Conservation (phyloP, 805 yeast species). For the Candida loeiensis region DNA sequence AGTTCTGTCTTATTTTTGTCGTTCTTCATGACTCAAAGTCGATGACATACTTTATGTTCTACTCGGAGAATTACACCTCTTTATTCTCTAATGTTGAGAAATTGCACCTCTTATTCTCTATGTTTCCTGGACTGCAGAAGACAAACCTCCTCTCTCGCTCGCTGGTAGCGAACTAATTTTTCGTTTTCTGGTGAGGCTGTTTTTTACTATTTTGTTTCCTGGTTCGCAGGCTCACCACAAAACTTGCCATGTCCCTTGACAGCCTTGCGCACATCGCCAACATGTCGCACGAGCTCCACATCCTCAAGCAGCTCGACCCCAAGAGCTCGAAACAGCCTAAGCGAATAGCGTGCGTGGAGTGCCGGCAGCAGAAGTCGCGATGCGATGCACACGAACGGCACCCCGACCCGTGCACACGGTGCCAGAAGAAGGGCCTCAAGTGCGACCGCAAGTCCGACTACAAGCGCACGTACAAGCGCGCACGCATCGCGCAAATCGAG, state of each 20-base stretch:
- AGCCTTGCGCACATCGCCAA: slow-evolving; percentile 43
- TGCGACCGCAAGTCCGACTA: slow-evolving; percentile 79
- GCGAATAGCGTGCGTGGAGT: slow-evolving; percentile 88
- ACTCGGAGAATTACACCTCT: no score
- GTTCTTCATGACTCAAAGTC: no score
- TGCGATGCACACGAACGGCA: slow-evolving; percentile 80
- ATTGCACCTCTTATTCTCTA: no score
- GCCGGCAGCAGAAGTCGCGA: slow-evolving; percentile 90
- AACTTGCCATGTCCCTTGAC: slow-evolving; percentile 23
- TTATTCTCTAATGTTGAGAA: no score
- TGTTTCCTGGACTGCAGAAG: no score
- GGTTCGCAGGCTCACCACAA: no score
- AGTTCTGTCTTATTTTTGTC: no score
- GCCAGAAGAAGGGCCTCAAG: slow-evolving; percentile 61
- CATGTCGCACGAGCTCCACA: slow-evolving; percentile 39
- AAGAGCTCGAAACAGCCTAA: slow-evolving; percentile 32
- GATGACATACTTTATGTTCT: no score
- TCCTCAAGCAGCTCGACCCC: slow-evolving; percentile 16
- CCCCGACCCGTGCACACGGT: slow-evolving; percentile 81
- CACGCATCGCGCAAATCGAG: slow-evolving; percentile 79
- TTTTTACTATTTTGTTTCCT: no score
- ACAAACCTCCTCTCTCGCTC: no score
- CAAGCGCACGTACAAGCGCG: slow-evolving; percentile 86
- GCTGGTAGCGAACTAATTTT: no score
- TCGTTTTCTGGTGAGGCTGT: no score